Evolutionary conservation across 331 rosid species (phyloP).

Genomic region (Quercus phellos): DNA sequence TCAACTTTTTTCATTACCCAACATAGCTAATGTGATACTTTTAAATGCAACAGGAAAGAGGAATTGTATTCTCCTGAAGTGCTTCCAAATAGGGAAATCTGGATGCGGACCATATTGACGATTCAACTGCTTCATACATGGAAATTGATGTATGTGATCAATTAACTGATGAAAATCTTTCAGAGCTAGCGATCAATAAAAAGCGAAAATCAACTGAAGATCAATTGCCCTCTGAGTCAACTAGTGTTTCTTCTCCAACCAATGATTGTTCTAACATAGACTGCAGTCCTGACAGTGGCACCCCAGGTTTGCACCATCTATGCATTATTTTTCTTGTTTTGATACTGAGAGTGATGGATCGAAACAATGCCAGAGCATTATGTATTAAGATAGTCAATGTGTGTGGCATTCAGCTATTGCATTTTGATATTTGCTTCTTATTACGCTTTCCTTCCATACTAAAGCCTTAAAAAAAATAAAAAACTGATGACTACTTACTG

Average conservation of each 20-base stretch:
- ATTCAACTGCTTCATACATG: constrained; percentile 18
- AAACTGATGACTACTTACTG: neutral
- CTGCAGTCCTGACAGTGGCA: constrained; percentile 17
- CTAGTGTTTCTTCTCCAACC: constrained; percentile 8
- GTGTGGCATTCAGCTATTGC: neutral
- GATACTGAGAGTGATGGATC: neutral
- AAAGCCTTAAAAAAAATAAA: neutral
- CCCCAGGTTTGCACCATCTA: constrained; percentile 48
- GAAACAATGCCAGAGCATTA: too few species aligned
- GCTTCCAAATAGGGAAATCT: constrained; percentile 55
- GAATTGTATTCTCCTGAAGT: constrained; percentile 41
- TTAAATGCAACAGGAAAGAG: constrained; percentile 44
- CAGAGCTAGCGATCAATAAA: constrained; percentile 15
- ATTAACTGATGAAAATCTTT: constrained; percentile 19
- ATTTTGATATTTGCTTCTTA: neutral
- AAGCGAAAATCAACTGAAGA: constrained; percentile 29
- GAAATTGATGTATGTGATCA: constrained; percentile 10
- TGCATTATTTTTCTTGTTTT: constrained; percentile 4
- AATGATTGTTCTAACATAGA: constrained; percentile 21
- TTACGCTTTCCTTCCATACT: neutral
- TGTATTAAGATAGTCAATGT: neutral
- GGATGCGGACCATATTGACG: constrained; percentile 15
- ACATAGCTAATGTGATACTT: constrained; percentile 13
- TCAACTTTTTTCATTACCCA: neutral
- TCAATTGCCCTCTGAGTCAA: constrained; percentile 12